A percentile compares a stretch with the other conserved stretches of the same genome.
phyloP scores from a whole-genome alignment of 352 stramenopile species.

The Salisapilia sapeloensis region DNA sequence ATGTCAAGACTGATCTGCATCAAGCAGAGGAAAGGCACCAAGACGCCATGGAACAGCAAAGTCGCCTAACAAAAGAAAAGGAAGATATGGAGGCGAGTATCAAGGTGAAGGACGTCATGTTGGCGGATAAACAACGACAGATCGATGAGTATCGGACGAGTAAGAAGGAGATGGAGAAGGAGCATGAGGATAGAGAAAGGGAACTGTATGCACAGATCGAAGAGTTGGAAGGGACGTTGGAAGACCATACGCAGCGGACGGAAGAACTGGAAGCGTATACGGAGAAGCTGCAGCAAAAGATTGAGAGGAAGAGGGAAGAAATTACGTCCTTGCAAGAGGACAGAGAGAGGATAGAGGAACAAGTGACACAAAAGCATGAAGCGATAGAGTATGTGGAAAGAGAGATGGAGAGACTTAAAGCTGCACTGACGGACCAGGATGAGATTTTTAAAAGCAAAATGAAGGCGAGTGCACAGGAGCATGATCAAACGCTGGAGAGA shows the following conservation, averaged over 20 bases:
- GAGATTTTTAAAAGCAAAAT: conserved; percentile 28
- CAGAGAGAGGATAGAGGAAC: conserved; percentile 7
- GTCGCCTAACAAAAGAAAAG: conserved; percentile 24
- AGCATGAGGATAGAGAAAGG: conserved; percentile 26
- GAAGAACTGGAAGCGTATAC: conserved; percentile 6
- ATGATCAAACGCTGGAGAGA: conserved; percentile 23
- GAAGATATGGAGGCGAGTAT: conserved; percentile 30
- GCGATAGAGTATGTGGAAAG: conserved; percentile 48
- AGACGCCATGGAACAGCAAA: too few relatives aligned
- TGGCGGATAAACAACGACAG: conserved; percentile 40
- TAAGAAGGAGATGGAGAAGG: conserved; percentile 10
- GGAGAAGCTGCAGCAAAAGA: conserved; percentile 17
- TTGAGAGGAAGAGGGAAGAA: conserved; percentile 9
- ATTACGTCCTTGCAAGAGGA: conserved; percentile 4
- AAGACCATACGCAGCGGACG: conserved; percentile 22
- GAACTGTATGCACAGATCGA: conserved; percentile 34
- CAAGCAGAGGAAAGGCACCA: conserved; percentile 7
- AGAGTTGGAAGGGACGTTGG: conserved; percentile 35
- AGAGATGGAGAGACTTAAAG: conserved; percentile 50
- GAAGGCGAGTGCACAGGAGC: conserved; percentile 22
- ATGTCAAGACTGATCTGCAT: conserved; percentile 5
- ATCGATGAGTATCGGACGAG: conserved; percentile 18
- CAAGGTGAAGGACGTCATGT: conserved; percentile 62
- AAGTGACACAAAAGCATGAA: conserved; percentile 27
- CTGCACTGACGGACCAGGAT: conserved; percentile 30